Percentiles rank a stretch among this genome's conserved stretches.
These are phyloP conservation scores for Solanum hybrid DNA, from an alignment of 305 asterid genomes.

Conservation along the genomic window DNA sequence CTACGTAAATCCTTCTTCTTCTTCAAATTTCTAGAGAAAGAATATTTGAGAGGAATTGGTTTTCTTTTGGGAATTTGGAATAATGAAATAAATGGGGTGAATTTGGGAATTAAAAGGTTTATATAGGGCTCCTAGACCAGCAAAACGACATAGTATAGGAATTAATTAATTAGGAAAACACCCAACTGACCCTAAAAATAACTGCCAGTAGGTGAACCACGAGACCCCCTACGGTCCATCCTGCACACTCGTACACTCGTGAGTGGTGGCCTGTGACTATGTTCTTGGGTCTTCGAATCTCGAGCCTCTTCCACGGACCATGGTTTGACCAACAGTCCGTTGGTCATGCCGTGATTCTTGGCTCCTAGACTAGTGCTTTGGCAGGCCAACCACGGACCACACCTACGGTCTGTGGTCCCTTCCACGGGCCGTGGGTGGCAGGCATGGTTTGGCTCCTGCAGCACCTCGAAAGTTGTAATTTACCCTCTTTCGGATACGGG, in stretches of 20 bases:
- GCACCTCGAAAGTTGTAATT: not conserved
- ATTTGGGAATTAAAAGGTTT: no score
- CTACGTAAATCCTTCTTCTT: not conserved
- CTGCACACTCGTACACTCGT: not conserved
- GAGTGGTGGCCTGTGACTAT: not conserved
- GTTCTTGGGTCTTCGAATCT: not conserved
- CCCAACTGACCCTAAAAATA: not conserved
- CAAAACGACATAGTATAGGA: no score
- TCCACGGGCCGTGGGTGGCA: not conserved
- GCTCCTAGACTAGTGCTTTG: not conserved
- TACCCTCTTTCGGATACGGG: no score
- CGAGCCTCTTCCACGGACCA: no score
- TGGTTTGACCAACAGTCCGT: not conserved
- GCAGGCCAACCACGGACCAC: not conserved
- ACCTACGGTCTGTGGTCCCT: not conserved
- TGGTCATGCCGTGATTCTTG: not conserved
- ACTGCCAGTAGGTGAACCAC: not conserved
- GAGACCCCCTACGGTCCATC: not conserved
- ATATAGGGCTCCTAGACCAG: not conserved
- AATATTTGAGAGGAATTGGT: not conserved
- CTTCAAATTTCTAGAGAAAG: not conserved
- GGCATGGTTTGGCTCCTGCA: not conserved
- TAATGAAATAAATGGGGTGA: not conserved
- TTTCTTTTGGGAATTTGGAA: not conserved
- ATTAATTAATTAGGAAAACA: not conserved